Evolutionary conservation across 257 asterid genomes (phyloP), one percentile per base, ranked within the genome.

Genomic region (Avicennia marina): DNA sequence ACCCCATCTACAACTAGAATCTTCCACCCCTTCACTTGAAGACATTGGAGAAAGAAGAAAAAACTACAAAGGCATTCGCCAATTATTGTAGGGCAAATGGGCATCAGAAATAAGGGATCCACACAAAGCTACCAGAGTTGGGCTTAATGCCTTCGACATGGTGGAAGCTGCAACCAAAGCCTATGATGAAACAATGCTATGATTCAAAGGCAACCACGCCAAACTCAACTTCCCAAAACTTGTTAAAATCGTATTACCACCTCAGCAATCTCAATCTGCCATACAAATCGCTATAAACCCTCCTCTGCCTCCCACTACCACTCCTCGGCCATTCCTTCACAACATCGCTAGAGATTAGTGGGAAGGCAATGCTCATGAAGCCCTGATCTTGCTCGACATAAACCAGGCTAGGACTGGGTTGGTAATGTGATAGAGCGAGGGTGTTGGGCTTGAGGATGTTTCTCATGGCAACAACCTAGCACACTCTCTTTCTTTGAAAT

Each of bases 31-130:
- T 0, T 9, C 59, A 3, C 7, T 40, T 29, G 82, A 76, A 29
- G 94, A 72, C 47, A 22, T 69, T 12, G 90, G 93, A 4, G 89
- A 86, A 50, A 77, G 78, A 45, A 70, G 82, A 51, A 67, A 74
- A 36, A 79, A 69, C 72, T 90, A 87, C 71, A 81, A 95, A 71
- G 98, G 98, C 12, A 95, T 87, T 0, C 77, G 98, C 33, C 96
- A 84, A n/a, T 60, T 96, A 20, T 95, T 95, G 10, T 87, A 95
- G 94, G 96, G 95, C 0, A 90, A 90, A 77, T 90, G 95, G 96
- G 98, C 96, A 1, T 96, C 98, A 0, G 98, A 90, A 46, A 90
- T 90, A 62, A 59, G 98, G 58, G 96, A 87, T 51, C 98, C 98
- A 1, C 89, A 85, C 21, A 90, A 81, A 66, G 95, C 95, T n/a